phyloP scores from a whole-genome alignment of 768 basidiomycete genomes.

The Ramaria sp. region DNA sequence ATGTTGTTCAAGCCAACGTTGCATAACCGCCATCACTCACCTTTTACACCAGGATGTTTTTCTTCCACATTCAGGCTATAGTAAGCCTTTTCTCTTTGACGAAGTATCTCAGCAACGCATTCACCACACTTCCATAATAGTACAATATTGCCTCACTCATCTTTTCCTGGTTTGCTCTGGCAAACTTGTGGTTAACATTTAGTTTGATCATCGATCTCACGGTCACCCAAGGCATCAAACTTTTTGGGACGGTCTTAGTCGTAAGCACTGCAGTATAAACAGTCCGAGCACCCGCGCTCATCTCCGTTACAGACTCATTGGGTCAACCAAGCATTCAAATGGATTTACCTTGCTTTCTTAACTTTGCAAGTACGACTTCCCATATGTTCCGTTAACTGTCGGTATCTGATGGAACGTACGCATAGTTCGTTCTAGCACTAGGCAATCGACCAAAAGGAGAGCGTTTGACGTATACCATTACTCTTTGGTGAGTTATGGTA shows the following conservation, averaged over 20 bases:
- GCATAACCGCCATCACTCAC: not conserved
- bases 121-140: constrained; percentile 27
- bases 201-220: constrained; percentile 88
- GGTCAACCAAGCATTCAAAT: constrained; percentile 74
- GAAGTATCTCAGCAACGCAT: not conserved
- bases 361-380: constrained; percentile 48
- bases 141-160: constrained; percentile 78
- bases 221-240: constrained; percentile 32
- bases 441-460: constrained; percentile 88
- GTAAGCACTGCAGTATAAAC: constrained; percentile 34
- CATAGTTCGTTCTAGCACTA: constrained; percentile 55
- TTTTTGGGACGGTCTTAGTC: constrained; percentile 63
- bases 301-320: constrained; percentile 59
- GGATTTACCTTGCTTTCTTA: constrained; percentile 80
- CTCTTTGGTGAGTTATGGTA: constrained; percentile 45
- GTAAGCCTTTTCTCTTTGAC: constrained; percentile 33
- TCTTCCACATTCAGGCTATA: constrained; percentile 88
- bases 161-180: constrained; percentile 90
- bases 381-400: not conserved
- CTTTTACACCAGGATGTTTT: constrained; percentile 61
- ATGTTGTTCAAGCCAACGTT: not conserved
- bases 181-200: constrained; percentile 93
- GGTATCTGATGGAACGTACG: not conserved
- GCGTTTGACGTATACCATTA: constrained; percentile 54
- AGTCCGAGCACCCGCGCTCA: not conserved